Evolutionary conservation across 129 eudicot genomes (phyloP), one percentile per base, ranked within the genome.

Genomic region (Kitagawia praeruptora): DNA sequence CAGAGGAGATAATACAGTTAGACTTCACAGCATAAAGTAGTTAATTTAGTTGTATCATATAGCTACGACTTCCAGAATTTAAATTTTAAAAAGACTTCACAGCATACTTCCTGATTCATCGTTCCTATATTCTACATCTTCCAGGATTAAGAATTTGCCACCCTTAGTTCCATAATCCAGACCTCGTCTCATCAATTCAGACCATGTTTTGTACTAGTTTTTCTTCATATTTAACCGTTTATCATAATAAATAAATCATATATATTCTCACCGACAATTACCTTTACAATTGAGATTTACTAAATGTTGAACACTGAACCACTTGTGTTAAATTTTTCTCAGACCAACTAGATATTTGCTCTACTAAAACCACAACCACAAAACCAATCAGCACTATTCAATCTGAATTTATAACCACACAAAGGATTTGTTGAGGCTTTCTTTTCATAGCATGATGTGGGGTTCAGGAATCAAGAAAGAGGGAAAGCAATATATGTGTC

Each of bases 361-460:
- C 2, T 63, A 25, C 70, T 63, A 63, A 63, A 63, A 27, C 38
- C 38, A n/a, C 16, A n/a, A 63, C 38, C 38, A 63, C 37, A 63
- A 63, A 63, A 63, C 37, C 38, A 25, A 27, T 25, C 15, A 25
- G 38, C 70, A 63, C 37, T 63, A 10, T 9, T 63, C 70, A 27
- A 25, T 27, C 40, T 66, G 19, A 66, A 66, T 66, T 66, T 4
- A 58, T 58, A 56, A 19, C 64, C 76, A 67, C 5, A 5, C 28
- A 67, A 79, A 79, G 75, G 81, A 64, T 78, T 5, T 63, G 76
- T 79, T 31, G 40, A 79, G 81, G 67, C 28, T 79, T 44, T 67
- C 47, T 67, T 79, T 79, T 61, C 11, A 19, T 6, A 21, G 27
- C 63, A 51, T 51, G n/a, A 21, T 56, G 5, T 54, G 6, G 27